phyloP scores from a whole-genome alignment of 169 alveolate genomes.

The Plasmodium vivax region DNA sequence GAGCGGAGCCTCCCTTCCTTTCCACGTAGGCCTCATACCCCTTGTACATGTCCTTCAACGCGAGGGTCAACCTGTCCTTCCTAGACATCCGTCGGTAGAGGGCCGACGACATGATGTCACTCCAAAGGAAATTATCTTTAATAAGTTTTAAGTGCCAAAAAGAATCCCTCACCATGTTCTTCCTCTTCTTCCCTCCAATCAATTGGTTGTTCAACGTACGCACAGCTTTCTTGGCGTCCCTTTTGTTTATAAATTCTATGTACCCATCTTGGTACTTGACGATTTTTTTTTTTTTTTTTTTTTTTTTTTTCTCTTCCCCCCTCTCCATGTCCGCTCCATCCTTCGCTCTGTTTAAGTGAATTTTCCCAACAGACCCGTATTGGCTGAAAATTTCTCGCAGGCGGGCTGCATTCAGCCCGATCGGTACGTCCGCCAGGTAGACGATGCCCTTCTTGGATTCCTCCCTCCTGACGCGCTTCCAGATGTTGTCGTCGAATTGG shows the following conservation, averaged over 20 bases:
- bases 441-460: conserved; percentile 53
- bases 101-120: conserved; percentile 60
- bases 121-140: conserved; percentile 90
- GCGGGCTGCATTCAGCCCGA: conserved; percentile 36
- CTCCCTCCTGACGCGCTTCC: conserved; percentile 34
- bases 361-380: conserved; percentile 83
- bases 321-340: conserved; percentile 79
- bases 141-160: conserved; percentile 93
- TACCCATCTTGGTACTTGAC: conserved; percentile 91
- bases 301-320: not conserved
- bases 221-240: conserved; percentile 92
- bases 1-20: not conserved
- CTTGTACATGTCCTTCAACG: conserved; percentile 57
- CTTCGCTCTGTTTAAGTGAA: conserved; percentile 81
- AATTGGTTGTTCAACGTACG: conserved; percentile 87
- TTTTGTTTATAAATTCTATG: conserved; percentile 91
- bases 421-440: conserved; percentile 25
- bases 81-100: conserved; percentile 50
- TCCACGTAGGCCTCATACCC: conserved; percentile 36
- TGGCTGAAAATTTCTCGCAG: conserved; percentile 83
- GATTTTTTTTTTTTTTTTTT: not conserved
- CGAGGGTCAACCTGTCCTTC: conserved; percentile 11
- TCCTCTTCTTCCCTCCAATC: conserved; percentile 93
- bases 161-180: conserved; percentile 90
- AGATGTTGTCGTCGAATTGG: conserved; percentile 45